Evolutionary conservation across 306 rosid genomes (phyloP), one percentile per base, ranked within the genome.

Genomic region (Rubus idaeus): DNA sequence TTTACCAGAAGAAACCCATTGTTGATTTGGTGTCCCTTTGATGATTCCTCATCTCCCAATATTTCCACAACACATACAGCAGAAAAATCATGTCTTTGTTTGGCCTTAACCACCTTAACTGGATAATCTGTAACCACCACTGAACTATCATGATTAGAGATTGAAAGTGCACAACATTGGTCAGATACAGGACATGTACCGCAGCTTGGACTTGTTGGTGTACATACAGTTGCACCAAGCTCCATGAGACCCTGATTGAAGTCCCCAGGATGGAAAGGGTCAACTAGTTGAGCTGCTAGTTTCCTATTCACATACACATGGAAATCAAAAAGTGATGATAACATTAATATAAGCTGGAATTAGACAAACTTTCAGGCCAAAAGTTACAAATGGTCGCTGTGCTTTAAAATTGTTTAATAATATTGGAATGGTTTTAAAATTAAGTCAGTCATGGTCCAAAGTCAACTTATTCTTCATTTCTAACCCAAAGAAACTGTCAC

Each of bases 201-300:
- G 83, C 98, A 94, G 67, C 87, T 90, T 53, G 98, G 98, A 77
- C 86, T 88, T 74, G 68, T 61, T 39, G 87, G 91, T 51, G 91
- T 86, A 92, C 98, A 94, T 57, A 91, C 58, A 44, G 96, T 91
- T 49, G 97, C 97, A 41, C 98, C 98, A 75, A 94, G 98, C 74
- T 94, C 98, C 98, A 94, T 94, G 76, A 94, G 94, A 70, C 93
- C 90, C 82, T 94, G 98, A 83, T 94, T 94, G 85, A 94, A 90
- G 84, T 94, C 93, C 47, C 98, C 98, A 0, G 98, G 97, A 45
- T 94, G 88, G 40, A 82, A 58, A 57, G 89, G 89, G 79, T 94
- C 98, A 72, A 94, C 97, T 78, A 91, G 78, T 78, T 89, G 94
- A 80, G 93, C 91, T 52, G 98, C 96, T 83, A 84, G 80, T 79